A percentile compares a stretch with the other conserved stretches of the same genome.
Conservation (phyloP, 2,329 filamentous ascomycete species). For the Fusarium illudens region DNA sequence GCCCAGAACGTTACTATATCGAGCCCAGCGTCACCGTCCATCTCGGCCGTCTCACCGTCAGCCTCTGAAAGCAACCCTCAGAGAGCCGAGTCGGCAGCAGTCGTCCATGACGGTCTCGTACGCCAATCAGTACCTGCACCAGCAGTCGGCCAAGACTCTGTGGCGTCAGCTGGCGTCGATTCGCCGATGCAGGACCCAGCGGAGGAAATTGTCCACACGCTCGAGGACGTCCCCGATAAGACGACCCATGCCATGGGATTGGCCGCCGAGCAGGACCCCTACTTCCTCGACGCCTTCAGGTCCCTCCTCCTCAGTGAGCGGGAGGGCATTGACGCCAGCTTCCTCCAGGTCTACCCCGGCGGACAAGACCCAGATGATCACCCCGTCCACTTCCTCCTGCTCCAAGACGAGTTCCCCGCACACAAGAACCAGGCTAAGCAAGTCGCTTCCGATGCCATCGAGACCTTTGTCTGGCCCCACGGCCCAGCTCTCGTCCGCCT, state of each 20-base stretch:
- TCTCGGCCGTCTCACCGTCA: slow-evolving; percentile 26
- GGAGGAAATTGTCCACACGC: slow-evolving; percentile 42
- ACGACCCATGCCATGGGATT: slow-evolving; percentile 57
- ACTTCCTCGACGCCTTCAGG: slow-evolving; percentile 57
- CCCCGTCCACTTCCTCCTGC: slow-evolving; percentile 56
- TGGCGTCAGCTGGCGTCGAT: neutral
- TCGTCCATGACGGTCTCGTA: slow-evolving; percentile 41
- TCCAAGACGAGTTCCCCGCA: slow-evolving; percentile 56
- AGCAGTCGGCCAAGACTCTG: neutral
- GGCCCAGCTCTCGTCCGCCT: slow-evolving; percentile 53
- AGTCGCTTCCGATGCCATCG: slow-evolving; percentile 53
- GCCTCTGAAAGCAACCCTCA: slow-evolving; percentile 15
- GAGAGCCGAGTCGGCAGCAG: slow-evolving; percentile 28
- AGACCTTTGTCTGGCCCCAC: slow-evolving; percentile 52
- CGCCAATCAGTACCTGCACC: slow-evolving; percentile 8
- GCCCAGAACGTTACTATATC: neutral
- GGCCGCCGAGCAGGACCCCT: slow-evolving; percentile 56
- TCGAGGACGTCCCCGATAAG: slow-evolving; percentile 53
- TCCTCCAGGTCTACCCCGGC: slow-evolving; percentile 53
- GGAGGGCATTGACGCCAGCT: slow-evolving; percentile 55
- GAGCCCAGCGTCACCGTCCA: slow-evolving; percentile 17
- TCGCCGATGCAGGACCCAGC: slow-evolving; percentile 13
- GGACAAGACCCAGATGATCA: slow-evolving; percentile 46
- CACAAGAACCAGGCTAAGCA: slow-evolving; percentile 51
- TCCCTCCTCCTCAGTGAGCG: slow-evolving; percentile 56